Percentiles rank a stretch among this genome's conserved stretches.
These are phyloP conservation scores for Fonsecaea multimorphosa DNA, from an alignment of 2,329 filamentous ascomycete species.

Conservation along the genomic window DNA sequence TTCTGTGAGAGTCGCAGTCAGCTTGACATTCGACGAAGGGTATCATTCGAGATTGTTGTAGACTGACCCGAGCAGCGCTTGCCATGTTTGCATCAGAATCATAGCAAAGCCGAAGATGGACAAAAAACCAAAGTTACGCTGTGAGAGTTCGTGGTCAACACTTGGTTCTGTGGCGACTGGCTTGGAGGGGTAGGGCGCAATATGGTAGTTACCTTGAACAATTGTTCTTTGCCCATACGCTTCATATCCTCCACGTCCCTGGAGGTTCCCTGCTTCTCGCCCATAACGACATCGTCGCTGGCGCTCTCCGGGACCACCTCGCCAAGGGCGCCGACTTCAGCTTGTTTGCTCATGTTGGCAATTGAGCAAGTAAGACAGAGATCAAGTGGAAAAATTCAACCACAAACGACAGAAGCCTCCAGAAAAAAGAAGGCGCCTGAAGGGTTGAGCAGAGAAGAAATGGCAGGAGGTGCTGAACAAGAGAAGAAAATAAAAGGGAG, in stretches of 20 bases:
- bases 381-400: neutral
- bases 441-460: neutral
- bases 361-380: neutral
- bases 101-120: slow-evolving; percentile 55
- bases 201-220: slow-evolving; percentile 21
- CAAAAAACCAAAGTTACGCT: slow-evolving; percentile 55
- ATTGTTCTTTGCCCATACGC: slow-evolving; percentile 32
- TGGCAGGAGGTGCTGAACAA: neutral
- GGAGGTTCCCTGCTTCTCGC: slow-evolving; percentile 26
- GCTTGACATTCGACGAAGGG: slow-evolving; percentile 46
- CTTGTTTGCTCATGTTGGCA: slow-evolving; percentile 14
- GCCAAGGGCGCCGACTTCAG: neutral
- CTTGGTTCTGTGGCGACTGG: slow-evolving; percentile 43
- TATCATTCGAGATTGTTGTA: neutral
- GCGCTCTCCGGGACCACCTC: neutral
- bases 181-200: slow-evolving; percentile 40
- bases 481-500: neutral
- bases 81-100: slow-evolving; percentile 34
- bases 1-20: slow-evolving; percentile 38
- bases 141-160: slow-evolving; percentile 35
- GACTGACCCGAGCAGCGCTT: slow-evolving; percentile 16
- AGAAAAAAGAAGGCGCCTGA: neutral
- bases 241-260: slow-evolving; percentile 30
- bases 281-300: slow-evolving; percentile 12
- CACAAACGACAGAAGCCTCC: neutral